These are phyloP conservation scores for Trypanosoma theileri DNA, from an alignment of 208 protist species.

Conservation along the genomic window DNA sequence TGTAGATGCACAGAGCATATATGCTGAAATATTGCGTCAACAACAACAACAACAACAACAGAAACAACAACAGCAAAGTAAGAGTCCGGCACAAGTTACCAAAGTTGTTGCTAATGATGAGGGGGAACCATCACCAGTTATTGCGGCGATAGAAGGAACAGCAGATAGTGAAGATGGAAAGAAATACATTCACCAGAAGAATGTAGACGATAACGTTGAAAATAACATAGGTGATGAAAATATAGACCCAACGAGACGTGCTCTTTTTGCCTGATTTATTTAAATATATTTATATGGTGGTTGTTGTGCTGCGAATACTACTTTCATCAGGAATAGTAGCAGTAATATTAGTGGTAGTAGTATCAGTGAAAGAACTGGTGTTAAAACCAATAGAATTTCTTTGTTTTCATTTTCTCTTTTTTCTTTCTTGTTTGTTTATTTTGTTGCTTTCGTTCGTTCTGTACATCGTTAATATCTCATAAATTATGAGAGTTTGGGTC, in stretches of 20 bases:
- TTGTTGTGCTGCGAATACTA: too few species aligned
- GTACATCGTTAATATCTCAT: too few species aligned
- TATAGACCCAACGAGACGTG: background rate
- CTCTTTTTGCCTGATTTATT: slow-evolving; percentile 12
- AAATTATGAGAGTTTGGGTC: too few species aligned
- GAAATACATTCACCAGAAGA: too few species aligned
- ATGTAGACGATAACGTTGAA: background rate
- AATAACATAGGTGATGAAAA: background rate
- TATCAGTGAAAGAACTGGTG: too few species aligned
- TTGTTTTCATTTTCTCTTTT: too few species aligned
- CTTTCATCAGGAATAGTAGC: background rate
- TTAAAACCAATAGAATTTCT: too few species aligned
- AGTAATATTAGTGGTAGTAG: too few species aligned
- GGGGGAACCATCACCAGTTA: slow-evolving; percentile 1
- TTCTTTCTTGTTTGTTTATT: too few species aligned
- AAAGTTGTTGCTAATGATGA: background rate
- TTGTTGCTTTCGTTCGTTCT: too few species aligned
- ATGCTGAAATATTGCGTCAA: slow-evolving; percentile 29
- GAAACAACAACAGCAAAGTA: background rate
- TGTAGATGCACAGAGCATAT: slow-evolving; percentile 29
- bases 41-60: background rate
- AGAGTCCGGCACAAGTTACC: background rate
- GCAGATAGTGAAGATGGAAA: background rate
- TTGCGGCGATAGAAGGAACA: background rate
- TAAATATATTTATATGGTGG: background rate